A percentile compares a stretch with the other conserved stretches of the same genome.
phyloP scores from a whole-genome alignment of 2,329 filamentous ascomycete genomes.

The Ceratocystis papillata region DNA sequence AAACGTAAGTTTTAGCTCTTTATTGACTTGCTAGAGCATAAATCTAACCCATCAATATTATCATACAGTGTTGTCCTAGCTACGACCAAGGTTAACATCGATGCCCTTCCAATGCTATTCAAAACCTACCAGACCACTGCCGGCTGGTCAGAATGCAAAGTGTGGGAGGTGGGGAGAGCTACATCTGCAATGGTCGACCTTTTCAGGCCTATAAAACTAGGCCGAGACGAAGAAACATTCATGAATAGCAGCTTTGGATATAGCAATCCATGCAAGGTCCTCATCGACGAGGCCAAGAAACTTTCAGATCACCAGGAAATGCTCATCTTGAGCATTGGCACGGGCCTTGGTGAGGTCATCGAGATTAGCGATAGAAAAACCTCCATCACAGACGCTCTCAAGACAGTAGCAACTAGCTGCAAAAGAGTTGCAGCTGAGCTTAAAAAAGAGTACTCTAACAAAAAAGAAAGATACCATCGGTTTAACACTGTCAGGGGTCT shows the following conservation, averaged over 20 bases:
- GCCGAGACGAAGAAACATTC: constrained; percentile 28
- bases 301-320: too few species aligned
- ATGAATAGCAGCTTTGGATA: constrained; percentile 22
- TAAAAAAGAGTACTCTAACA: constrained; percentile 25
- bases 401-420: neutral
- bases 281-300: too few species aligned
- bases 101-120: constrained; percentile 27
- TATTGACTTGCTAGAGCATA: neutral
- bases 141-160: constrained; percentile 26
- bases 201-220: constrained; percentile 29
- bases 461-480: constrained; percentile 26
- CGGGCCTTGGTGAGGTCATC: constrained; percentile 27
- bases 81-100: neutral
- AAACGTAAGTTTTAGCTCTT: neutral
- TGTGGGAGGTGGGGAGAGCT: constrained; percentile 30
- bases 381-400: neutral
- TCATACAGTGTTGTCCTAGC: neutral
- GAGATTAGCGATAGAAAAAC: constrained; percentile 23
- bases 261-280: too few species aligned
- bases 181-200: constrained; percentile 29
- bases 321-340: constrained; percentile 28
- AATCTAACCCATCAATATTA: neutral
- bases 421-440: neutral
- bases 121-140: constrained; percentile 28
- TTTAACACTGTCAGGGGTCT: constrained; percentile 29